Conservation (phyloP, 2,329 filamentous ascomycete genomes). For the Talaromyces marneffei region DNA sequence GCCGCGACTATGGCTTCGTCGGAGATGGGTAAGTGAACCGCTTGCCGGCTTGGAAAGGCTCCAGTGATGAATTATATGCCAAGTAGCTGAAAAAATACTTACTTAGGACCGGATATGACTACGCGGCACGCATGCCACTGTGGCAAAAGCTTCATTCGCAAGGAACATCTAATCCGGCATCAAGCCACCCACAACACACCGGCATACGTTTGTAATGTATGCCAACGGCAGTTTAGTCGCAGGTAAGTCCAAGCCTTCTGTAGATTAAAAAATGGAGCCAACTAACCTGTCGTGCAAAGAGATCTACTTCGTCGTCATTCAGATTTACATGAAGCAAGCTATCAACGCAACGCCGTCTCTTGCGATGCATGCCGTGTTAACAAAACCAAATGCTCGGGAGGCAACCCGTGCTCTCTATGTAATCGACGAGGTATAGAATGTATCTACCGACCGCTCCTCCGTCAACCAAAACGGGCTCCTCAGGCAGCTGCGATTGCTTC, state of each 20-base stretch:
- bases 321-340: slow-evolving; percentile 2
- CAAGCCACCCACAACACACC: slow-evolving; percentile 1
- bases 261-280: too few relatives aligned
- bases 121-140: slow-evolving; percentile 7
- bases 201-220: slow-evolving; percentile 1
- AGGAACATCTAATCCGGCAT: slow-evolving; percentile 8
- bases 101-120: background rate
- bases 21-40: background rate
- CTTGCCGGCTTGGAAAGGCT: too few relatives aligned
- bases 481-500: background rate
- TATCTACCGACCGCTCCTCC: background rate
- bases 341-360: background rate
- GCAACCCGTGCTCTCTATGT: slow-evolving; percentile 3
- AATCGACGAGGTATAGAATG: slow-evolving; percentile 3
- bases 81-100: background rate
- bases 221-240: slow-evolving; percentile 2
- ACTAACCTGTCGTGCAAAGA: background rate
- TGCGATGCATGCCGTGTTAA: slow-evolving; percentile 10
- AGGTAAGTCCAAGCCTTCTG: background rate
- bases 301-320: slow-evolving; percentile 9
- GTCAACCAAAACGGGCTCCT: background rate
- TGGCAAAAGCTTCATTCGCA: slow-evolving; percentile 7
- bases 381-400: slow-evolving; percentile 12
- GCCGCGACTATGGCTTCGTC: background rate
- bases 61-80: background rate